Conservation (phyloP, 352 stramenopile species). For the Pythium guiyangense region DNA sequence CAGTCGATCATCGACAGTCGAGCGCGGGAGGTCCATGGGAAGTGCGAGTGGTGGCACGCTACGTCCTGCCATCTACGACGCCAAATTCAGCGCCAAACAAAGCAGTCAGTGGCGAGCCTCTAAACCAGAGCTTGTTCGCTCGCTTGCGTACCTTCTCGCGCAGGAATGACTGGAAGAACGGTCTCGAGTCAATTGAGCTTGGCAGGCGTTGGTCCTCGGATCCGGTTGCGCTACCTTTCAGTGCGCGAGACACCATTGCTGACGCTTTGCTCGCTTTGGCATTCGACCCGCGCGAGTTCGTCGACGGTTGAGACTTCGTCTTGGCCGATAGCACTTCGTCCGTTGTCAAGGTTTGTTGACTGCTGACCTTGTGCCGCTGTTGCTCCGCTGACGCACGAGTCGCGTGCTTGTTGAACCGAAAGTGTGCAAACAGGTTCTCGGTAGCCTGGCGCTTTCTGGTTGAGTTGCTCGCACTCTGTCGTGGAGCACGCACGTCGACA, state of each 20-base stretch:
- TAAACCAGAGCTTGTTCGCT: too few relatives aligned
- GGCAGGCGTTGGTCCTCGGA: not conserved
- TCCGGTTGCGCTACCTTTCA: not conserved
- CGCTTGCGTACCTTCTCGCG: conserved; percentile 10
- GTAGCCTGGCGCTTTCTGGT: conserved; percentile 7
- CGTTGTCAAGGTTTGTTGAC: not conserved
- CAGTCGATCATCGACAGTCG: conserved; percentile 12
- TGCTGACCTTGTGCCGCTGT: not conserved
- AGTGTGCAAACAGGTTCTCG: conserved; percentile 12
- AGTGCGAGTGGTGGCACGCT: too few relatives aligned
- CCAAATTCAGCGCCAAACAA: too few relatives aligned
- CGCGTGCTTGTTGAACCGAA: conserved; percentile 10
- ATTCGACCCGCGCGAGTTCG: too few relatives aligned
- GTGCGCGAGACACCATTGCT: not conserved
- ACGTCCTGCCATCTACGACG: too few relatives aligned
- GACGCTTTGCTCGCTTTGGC: too few relatives aligned
- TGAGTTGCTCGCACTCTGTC: too few relatives aligned
- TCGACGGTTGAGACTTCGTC: too few relatives aligned
- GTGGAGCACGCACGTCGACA: not conserved
- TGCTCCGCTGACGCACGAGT: not conserved
- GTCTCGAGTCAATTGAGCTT: conserved; percentile 6
- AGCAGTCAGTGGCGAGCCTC: too few relatives aligned
- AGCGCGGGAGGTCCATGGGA: not conserved
- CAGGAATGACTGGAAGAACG: conserved; percentile 17
- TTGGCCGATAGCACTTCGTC: not conserved